Conservation (phyloP, 1,284 basidiomycete species). For the Erythrobasidium hasegawianum region DNA sequence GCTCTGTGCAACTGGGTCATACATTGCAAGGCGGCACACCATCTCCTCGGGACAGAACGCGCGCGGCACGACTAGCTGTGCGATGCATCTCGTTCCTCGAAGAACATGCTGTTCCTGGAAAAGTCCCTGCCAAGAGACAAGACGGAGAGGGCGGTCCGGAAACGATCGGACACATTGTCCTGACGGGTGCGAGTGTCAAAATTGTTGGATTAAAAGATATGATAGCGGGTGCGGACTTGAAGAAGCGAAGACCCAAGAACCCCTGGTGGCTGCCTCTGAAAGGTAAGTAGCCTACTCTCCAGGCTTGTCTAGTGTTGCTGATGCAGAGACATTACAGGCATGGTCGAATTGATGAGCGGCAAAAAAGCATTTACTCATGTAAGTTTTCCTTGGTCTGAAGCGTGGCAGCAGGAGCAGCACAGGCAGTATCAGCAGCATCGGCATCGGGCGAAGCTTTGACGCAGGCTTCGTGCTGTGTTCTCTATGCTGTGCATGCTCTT, state of each 20-base stretch:
- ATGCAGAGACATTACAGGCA: constrained; percentile 4
- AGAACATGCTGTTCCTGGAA: constrained; percentile 59
- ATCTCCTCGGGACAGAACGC: constrained; percentile 86
- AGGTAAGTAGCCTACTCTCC: constrained; percentile 65
- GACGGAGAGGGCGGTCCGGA: constrained; percentile 55
- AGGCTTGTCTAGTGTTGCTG: neutral
- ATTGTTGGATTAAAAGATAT: constrained; percentile 83
- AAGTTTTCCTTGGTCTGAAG: constrained; percentile 1
- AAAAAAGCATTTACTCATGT: constrained; percentile 32
- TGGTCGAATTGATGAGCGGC: constrained; percentile 35
- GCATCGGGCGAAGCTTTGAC: constrained; percentile 4
- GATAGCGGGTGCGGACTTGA: constrained; percentile 81
- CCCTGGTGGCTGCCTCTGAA: constrained; percentile 76
- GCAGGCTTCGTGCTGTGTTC: no score
- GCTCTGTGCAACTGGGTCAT: constrained; percentile 89
- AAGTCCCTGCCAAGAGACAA: constrained; percentile 13
- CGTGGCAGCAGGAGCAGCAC: neutral
- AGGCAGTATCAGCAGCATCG: neutral
- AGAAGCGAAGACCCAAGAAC: constrained; percentile 73
- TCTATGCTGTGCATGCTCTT: neutral
- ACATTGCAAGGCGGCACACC: constrained; percentile 93
- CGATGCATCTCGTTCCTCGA: constrained; percentile 95
- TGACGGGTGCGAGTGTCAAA: constrained; percentile 71
- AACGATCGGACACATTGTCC: constrained; percentile 84
- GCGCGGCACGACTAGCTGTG: constrained; percentile 82